Evolutionary conservation across 106 monocot species (phyloP).

Genomic region (Allium cepa): DNA sequence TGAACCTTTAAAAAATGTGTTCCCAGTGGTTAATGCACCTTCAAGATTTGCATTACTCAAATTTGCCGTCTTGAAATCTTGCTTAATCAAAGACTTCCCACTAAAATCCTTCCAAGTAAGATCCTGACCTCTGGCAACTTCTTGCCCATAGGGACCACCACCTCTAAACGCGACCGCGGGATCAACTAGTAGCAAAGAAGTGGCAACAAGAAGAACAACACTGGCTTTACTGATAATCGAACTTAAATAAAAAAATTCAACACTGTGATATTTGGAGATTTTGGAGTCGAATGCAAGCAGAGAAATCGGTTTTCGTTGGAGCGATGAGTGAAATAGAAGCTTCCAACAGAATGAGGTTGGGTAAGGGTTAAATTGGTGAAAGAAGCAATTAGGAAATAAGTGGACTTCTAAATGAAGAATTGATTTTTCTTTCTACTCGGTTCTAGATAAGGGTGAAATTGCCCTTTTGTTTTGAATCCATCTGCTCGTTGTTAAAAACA

Average conservation of each 20-base stretch:
- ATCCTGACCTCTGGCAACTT: conserved; percentile 88
- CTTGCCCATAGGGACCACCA: conserved; percentile 78
- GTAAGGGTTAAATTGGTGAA: background rate
- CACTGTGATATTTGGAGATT: background rate
- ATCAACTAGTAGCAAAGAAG: conserved; percentile 46
- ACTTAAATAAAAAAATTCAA: background rate
- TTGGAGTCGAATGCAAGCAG: conserved; percentile 1
- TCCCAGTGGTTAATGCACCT: conserved; percentile 88
- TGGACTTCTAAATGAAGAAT: background rate
- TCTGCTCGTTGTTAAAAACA: too few species aligned
- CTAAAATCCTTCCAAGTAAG: conserved; percentile 95
- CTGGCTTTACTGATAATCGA: background rate
- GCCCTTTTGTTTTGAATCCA: too few species aligned
- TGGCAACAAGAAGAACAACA: conserved; percentile 30
- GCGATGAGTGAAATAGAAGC: background rate
- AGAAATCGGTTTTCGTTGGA: background rate
- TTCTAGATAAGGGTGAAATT: background rate
- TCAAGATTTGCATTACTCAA: conserved; percentile 89
- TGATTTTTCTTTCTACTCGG: background rate
- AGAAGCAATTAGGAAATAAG: background rate
- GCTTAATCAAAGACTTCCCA: conserved; percentile 74
- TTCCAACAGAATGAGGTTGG: background rate
- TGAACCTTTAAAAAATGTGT: conserved; percentile 88
- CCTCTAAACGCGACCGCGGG: conserved; percentile 75
- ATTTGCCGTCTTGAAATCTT: conserved; percentile 98